phyloP scores from a whole-genome alignment of 768 basidiomycete genomes.

The Pholiota conissans region DNA sequence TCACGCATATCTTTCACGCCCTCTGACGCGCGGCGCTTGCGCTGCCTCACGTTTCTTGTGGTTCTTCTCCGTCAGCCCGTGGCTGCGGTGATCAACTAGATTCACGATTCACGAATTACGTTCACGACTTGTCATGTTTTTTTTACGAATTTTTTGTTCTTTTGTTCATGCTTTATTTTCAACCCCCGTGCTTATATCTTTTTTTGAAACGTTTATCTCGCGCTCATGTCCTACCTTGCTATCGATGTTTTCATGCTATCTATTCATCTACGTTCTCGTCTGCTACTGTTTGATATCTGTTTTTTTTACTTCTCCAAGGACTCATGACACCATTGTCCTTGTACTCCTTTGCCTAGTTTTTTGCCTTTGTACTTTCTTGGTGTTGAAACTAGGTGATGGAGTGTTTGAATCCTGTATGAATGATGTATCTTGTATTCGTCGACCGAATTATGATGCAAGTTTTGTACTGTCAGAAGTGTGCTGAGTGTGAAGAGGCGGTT shows the following conservation, averaged over 20 bases:
- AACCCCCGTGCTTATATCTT: background rate
- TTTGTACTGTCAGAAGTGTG: too few relatives aligned
- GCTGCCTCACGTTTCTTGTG: background rate
- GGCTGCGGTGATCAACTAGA: background rate
- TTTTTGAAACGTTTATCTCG: background rate
- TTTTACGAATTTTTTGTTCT: background rate
- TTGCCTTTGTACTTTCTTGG: background rate
- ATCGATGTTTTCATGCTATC: conserved; percentile 7
- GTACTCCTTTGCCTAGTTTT: background rate
- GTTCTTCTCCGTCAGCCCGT: background rate
- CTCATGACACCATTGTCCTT: background rate
- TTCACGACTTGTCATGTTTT: conserved; percentile 1
- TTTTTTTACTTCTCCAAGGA: background rate
- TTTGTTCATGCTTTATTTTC: conserved; percentile 5
- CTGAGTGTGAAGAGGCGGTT: too few relatives aligned
- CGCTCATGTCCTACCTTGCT: background rate
- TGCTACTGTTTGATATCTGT: background rate
- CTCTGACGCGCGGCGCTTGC: conserved; percentile 1
- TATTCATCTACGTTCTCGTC: background rate
- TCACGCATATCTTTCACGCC: background rate
- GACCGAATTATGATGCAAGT: too few relatives aligned
- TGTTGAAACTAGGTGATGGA: background rate
- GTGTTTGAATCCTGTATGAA: background rate
- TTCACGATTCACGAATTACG: background rate
- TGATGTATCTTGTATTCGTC: conserved; percentile 11